Evolutionary conservation across 2,329 filamentous ascomycete species (phyloP).

Genomic region (Fusarium brevicatenulatum): DNA sequence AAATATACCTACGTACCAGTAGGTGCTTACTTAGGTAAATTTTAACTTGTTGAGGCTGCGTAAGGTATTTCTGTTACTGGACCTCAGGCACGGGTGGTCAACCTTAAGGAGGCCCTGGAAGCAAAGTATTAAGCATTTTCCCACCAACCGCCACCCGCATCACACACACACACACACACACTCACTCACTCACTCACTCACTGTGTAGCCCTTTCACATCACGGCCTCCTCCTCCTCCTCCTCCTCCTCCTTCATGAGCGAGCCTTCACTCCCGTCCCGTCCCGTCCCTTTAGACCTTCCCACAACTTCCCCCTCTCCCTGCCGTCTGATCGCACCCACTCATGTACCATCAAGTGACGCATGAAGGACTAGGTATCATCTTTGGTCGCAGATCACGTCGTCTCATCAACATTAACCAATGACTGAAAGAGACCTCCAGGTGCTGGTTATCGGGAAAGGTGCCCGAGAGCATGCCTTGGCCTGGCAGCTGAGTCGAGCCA

Average conservation of each 20-base stretch:
- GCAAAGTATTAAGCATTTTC: too few species aligned
- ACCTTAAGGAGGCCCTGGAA: too few species aligned
- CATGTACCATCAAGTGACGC: neutral
- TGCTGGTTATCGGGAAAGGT: slow-evolving; percentile 79
- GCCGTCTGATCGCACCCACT: too few species aligned
- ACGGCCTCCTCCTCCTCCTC: neutral
- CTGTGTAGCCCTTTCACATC: neutral
- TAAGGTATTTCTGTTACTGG: neutral
- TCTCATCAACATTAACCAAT: neutral
- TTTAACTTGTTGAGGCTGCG: neutral
- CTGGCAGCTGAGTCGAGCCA: slow-evolving; percentile 76
- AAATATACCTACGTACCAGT: neutral
- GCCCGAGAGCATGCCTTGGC: slow-evolving; percentile 80
- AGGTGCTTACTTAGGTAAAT: neutral
- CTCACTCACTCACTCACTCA: neutral
- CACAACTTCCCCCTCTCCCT: neutral
- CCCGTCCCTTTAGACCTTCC: neutral
- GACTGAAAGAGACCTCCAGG: slow-evolving; percentile 25
- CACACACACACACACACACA: neutral
- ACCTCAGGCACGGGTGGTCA: neutral
- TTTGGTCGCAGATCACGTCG: neutral
- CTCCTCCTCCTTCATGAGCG: neutral
- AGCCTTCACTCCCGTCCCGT: neutral
- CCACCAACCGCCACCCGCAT: neutral
- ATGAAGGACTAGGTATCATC: neutral